Conservation (phyloP, 768 basidiomycete species). For the Trametes meyenii region DNA sequence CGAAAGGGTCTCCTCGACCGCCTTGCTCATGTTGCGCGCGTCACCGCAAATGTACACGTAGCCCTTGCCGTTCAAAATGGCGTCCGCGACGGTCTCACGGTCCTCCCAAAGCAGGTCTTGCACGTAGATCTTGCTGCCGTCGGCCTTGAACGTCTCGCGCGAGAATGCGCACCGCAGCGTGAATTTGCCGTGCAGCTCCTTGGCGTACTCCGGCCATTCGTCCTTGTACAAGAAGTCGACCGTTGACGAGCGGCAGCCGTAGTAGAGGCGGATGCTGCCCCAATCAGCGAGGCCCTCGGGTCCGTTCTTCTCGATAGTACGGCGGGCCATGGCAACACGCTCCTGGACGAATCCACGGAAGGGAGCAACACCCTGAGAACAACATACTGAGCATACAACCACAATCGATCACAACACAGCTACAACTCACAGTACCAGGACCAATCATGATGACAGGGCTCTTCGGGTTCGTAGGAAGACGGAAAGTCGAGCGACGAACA, state of each 20-base stretch:
- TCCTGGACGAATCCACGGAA: slow-evolving; percentile 99
- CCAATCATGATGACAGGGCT: slow-evolving; percentile 99
- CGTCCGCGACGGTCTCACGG: slow-evolving; percentile 78
- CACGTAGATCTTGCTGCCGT: slow-evolving; percentile 97
- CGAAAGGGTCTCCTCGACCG: slow-evolving; percentile 88
- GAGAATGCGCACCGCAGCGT: slow-evolving; percentile 89
- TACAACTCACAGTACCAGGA: slow-evolving; percentile 85
- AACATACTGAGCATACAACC: slow-evolving; percentile 15
- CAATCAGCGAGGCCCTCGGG: slow-evolving; percentile 91
- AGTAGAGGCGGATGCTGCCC: slow-evolving; percentile 94
- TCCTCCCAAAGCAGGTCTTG: slow-evolving; percentile 95
- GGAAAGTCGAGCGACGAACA: slow-evolving; percentile 94
- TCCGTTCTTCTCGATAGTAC: slow-evolving; percentile 94
- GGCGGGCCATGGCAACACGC: slow-evolving; percentile 92
- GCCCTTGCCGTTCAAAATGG: slow-evolving; percentile 93
- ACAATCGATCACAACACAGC: background rate
- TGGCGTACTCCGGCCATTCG: slow-evolving; percentile 89
- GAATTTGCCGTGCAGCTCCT: slow-evolving; percentile 92
- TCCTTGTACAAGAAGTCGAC: slow-evolving; percentile 95
- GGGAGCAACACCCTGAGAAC: slow-evolving; percentile 88
- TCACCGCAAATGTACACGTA: slow-evolving; percentile 98
- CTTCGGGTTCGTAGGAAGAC: slow-evolving; percentile 96
- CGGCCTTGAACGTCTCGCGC: slow-evolving; percentile 85
- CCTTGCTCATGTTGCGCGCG: slow-evolving; percentile 94
- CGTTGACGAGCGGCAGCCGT: slow-evolving; percentile 87